These are phyloP conservation scores for Lentinula guzmanii DNA, from an alignment of 768 basidiomycete genomes.

Conservation along the genomic window DNA sequence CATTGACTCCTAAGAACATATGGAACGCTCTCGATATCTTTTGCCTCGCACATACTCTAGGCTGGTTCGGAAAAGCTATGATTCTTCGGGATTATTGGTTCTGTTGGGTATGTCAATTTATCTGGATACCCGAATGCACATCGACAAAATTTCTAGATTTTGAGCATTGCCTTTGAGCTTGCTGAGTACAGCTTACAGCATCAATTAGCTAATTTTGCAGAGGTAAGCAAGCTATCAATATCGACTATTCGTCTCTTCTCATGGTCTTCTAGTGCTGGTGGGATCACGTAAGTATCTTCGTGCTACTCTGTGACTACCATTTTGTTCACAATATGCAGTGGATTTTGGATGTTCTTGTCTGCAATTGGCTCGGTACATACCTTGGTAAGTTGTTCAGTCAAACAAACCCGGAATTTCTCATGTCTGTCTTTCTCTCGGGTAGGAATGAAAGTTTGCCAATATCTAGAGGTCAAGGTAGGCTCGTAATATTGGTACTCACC, in stretches of 20 bases:
- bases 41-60: slow-evolving; percentile 77
- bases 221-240: slow-evolving; percentile 42
- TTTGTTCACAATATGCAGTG: slow-evolving; percentile 43
- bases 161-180: slow-evolving; percentile 83
- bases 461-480: slow-evolving; percentile 79
- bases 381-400: slow-evolving; percentile 41
- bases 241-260: slow-evolving; percentile 14
- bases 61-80: slow-evolving; percentile 91
- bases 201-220: slow-evolving; percentile 82
- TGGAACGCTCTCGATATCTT: slow-evolving; percentile 87
- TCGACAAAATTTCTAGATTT: slow-evolving; percentile 44
- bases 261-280: slow-evolving; percentile 69
- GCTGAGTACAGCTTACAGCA: slow-evolving; percentile 87
- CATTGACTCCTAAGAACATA: slow-evolving; percentile 51
- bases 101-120: slow-evolving; percentile 62
- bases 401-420: background rate
- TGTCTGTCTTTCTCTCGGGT: slow-evolving; percentile 8
- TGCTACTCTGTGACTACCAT: background rate
- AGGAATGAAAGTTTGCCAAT: slow-evolving; percentile 88
- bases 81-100: slow-evolving; percentile 92
- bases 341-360: slow-evolving; percentile 80
- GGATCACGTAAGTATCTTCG: slow-evolving; percentile 66
- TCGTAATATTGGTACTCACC: background rate
- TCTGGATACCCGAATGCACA: background rate
- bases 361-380: slow-evolving; percentile 87